Conservation (phyloP, 176 grass and related monocot genomes). For the Oryza nivara region DNA sequence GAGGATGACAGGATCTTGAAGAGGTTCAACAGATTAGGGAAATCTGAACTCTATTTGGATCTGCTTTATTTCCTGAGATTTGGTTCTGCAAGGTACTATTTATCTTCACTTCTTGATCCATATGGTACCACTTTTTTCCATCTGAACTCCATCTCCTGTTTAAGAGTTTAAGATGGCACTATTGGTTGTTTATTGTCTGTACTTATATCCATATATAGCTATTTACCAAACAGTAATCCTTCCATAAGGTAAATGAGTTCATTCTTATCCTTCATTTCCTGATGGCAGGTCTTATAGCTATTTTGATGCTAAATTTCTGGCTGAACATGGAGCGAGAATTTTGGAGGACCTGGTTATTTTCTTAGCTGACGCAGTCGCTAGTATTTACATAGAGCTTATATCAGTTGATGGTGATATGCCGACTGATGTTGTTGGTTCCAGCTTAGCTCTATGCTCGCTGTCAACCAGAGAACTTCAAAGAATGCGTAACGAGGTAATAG, state of each 20-base stretch:
- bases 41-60: slow-evolving; percentile 79
- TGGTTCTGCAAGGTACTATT: slow-evolving; percentile 76
- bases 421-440: slow-evolving; percentile 60
- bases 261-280: slow-evolving; percentile 37
- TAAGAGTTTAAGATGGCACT: background rate
- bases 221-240: slow-evolving; percentile 2
- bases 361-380: slow-evolving; percentile 81
- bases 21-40: slow-evolving; percentile 79
- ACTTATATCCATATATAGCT: background rate
- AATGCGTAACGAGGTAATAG: slow-evolving; percentile 82
- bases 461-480: slow-evolving; percentile 90
- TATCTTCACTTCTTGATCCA: background rate
- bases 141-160: slow-evolving; percentile 6
- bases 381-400: slow-evolving; percentile 86
- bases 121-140: background rate
- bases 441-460: slow-evolving; percentile 77
- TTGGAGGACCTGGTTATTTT: slow-evolving; percentile 92
- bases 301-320: slow-evolving; percentile 72
- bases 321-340: slow-evolving; percentile 67
- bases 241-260: slow-evolving; percentile 12
- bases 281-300: slow-evolving; percentile 58
- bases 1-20: slow-evolving; percentile 70
- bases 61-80: slow-evolving; percentile 86
- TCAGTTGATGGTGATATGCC: slow-evolving; percentile 83
- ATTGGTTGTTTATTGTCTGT: background rate